phyloP scores from a whole-genome alignment of 805 yeast genomes.

The Blastobotrys terrestris region DNA sequence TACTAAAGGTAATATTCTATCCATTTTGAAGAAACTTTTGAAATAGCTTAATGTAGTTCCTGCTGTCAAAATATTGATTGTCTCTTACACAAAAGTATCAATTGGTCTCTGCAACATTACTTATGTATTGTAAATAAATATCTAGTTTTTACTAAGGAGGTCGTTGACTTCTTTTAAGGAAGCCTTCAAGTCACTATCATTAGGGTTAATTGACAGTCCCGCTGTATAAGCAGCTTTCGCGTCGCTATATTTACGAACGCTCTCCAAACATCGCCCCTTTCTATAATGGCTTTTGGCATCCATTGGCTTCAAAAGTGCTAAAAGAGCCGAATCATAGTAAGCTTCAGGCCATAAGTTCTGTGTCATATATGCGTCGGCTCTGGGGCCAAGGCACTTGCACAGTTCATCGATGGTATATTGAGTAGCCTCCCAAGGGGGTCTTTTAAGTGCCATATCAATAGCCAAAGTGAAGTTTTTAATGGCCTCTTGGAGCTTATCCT shows the following conservation, averaged over 20 bases:
- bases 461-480: slow-evolving; percentile 32
- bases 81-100: no score
- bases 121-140: background rate
- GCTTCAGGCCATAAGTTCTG: slow-evolving; percentile 33
- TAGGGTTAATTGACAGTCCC: slow-evolving; percentile 16
- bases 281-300: slow-evolving; percentile 32
- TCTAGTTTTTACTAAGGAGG: background rate
- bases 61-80: background rate
- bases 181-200: slow-evolving; percentile 13
- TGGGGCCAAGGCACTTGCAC: slow-evolving; percentile 26
- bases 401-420: slow-evolving; percentile 31
- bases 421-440: slow-evolving; percentile 37
- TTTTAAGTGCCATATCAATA: slow-evolving; percentile 33
- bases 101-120: no score
- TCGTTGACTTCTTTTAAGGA: slow-evolving; percentile 20
- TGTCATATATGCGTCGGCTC: slow-evolving; percentile 36
- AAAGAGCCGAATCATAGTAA: slow-evolving; percentile 32
- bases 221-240: slow-evolving; percentile 19
- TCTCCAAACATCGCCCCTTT: slow-evolving; percentile 28
- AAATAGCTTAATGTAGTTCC: background rate
- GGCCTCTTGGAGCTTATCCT: slow-evolving; percentile 31
- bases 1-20: background rate
- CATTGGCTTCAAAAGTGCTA: slow-evolving; percentile 28
- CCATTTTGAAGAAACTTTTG: background rate
- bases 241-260: slow-evolving; percentile 19